Percentiles rank a stretch among this genome's conserved stretches.
phyloP scores from a whole-genome alignment of 1,139 yeast species.

The Saccharomyces hybrid region DNA sequence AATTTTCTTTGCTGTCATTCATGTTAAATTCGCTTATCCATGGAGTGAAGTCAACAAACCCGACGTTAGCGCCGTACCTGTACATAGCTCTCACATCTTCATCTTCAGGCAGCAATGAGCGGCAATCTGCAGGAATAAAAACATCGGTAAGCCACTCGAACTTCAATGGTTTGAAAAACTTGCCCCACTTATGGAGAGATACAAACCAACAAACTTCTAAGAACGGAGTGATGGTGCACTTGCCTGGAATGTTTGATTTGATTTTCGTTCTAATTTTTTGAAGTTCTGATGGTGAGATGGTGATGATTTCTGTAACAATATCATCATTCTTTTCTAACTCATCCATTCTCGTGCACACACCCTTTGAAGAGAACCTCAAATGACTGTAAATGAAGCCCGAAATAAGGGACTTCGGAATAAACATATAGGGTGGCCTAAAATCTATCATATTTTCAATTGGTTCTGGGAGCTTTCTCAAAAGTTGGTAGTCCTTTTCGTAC shows the following conservation, averaged over 20 bases:
- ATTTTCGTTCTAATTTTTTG: conserved; percentile 3
- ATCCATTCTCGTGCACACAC: neutral
- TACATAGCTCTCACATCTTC: conserved; percentile 2
- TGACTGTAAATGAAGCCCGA: neutral
- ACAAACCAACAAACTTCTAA: conserved; percentile 13
- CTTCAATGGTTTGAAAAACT: conserved; percentile 5
- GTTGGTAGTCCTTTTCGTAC: conserved; percentile 1
- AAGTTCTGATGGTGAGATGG: neutral
- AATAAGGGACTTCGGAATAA: neutral
- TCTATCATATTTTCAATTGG: conserved; percentile 5
- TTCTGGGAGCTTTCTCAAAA: conserved; percentile 3
- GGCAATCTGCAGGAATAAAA: conserved; percentile 7
- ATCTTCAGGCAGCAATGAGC: conserved; percentile 5
- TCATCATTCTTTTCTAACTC: neutral
- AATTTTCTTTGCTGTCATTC: conserved; percentile 3
- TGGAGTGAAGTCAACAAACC: conserved; percentile 8
- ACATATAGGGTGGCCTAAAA: neutral
- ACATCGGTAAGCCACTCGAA: conserved; percentile 7
- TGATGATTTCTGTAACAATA: neutral
- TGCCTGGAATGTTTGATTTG: conserved; percentile 3
- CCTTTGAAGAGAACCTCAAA: conserved; percentile 4
- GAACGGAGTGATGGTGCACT: conserved; percentile 10
- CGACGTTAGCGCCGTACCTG: conserved; percentile 9
- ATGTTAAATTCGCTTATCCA: conserved; percentile 9
- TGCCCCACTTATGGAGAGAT: conserved; percentile 6